phyloP scores from a whole-genome alignment of 2,329 filamentous ascomycete genomes.

The Aspergillus candidus region DNA sequence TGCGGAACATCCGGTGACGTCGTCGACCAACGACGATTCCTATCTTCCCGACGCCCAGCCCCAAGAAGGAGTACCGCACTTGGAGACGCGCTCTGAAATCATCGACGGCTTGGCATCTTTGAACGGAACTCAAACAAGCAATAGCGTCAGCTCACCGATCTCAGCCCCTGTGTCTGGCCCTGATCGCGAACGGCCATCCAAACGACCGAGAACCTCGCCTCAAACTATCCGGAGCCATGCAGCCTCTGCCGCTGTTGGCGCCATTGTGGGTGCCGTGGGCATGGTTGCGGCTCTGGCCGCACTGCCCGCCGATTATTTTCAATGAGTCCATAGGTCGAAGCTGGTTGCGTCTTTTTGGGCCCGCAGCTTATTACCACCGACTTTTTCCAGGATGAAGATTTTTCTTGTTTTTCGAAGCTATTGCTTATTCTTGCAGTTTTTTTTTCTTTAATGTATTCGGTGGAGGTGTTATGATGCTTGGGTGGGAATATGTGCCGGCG shows the following conservation, averaged over 20 bases:
- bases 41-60: conserved; percentile 23
- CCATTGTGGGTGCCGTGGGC: conserved; percentile 37
- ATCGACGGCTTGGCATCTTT: conserved; percentile 6
- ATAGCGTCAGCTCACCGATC: conserved; percentile 6
- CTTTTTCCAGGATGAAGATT: neutral
- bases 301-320: conserved; percentile 40
- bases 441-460: too few species aligned
- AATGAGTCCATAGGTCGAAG: conserved; percentile 1
- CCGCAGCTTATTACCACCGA: too few species aligned
- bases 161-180: conserved; percentile 10
- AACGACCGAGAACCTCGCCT: conserved; percentile 23
- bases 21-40: conserved; percentile 4
- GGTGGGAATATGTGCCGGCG: too few species aligned
- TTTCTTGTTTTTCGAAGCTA: neutral
- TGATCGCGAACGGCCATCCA: conserved; percentile 18
- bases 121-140: neutral
- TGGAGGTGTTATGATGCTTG: neutral
- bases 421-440: neutral
- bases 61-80: conserved; percentile 7
- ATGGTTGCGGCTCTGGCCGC: conserved; percentile 37
- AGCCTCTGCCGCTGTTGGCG: conserved; percentile 35
- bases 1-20: neutral
- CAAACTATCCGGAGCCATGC: conserved; percentile 31
- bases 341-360: conserved; percentile 15
- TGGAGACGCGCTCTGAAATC: conserved; percentile 12